Percentiles rank a stretch among this genome's conserved stretches.
These are phyloP conservation scores for Lentinula novae-zelandiae DNA, from an alignment of 1,284 basidiomycete species.

Conservation along the genomic window DNA sequence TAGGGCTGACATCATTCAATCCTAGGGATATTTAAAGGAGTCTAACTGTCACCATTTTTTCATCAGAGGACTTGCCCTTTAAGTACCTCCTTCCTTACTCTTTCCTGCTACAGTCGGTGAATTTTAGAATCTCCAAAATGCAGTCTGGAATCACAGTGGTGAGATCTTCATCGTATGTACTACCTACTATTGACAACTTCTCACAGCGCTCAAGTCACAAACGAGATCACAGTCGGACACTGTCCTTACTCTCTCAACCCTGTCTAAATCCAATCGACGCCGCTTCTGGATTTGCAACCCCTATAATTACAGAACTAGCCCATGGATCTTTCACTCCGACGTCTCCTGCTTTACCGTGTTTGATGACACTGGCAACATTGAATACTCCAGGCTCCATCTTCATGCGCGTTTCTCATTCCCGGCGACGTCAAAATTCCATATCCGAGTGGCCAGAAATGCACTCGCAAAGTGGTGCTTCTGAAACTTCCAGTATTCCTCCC, in stretches of 20 bases:
- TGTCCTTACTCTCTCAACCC: slow-evolving; percentile 17
- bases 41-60: neutral
- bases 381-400: slow-evolving; percentile 3
- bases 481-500: slow-evolving; percentile 7
- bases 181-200: neutral
- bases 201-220: neutral
- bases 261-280: slow-evolving; percentile 27
- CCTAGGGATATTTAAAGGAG: neutral
- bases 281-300: slow-evolving; percentile 16
- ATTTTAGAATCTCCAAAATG: neutral
- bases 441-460: slow-evolving; percentile 28
- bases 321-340: slow-evolving; percentile 48
- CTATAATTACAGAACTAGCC: slow-evolving; percentile 29
- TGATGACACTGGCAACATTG: slow-evolving; percentile 6
- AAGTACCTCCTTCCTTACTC: neutral
- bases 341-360: slow-evolving; percentile 29
- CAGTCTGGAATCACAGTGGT: neutral
- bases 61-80: neutral
- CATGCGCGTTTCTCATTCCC: neutral
- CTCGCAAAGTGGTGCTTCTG: slow-evolving; percentile 14
- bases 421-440: neutral
- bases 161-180: neutral
- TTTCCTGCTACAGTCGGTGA: neutral
- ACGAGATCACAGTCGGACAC: neutral
- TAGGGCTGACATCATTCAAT: neutral